Percentiles rank a stretch among this genome's conserved stretches.
These are phyloP conservation scores for Globomyces pollinis-pini DNA, from an alignment of 192 early-diverging fungal species.

Conservation along the genomic window DNA sequence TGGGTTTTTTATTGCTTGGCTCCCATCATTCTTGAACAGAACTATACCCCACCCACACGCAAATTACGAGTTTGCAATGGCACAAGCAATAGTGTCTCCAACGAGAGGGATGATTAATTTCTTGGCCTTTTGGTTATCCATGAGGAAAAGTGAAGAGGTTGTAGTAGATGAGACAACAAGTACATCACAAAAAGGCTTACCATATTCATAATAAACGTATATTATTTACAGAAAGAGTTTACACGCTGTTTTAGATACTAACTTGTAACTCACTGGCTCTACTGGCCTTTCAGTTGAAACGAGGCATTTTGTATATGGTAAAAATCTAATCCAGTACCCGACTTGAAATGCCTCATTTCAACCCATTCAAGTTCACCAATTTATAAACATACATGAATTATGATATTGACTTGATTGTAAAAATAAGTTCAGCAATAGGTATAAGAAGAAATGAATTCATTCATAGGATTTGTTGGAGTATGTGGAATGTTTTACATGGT, in stretches of 20 bases:
- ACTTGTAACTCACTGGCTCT: too few species aligned
- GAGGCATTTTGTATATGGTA: too few species aligned
- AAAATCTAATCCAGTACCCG: too few species aligned
- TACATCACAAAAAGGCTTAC: too few species aligned
- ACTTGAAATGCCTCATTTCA: background rate
- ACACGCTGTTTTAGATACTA: too few species aligned
- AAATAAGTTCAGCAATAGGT: background rate
- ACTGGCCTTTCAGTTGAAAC: too few species aligned
- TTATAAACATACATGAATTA: too few species aligned
- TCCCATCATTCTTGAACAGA: conserved; percentile 15
- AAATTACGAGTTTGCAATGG: background rate
- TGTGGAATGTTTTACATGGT: background rate
- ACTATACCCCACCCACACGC: background rate
- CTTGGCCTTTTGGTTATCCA: conserved; percentile 13
- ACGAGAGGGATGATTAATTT: conserved; percentile 13
- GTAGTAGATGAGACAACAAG: too few species aligned
- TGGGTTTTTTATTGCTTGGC: conserved; percentile 15
- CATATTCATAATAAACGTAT: too few species aligned
- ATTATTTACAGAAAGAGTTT: too few species aligned
- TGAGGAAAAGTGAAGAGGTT: too few species aligned
- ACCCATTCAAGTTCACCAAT: background rate
- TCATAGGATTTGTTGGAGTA: background rate
- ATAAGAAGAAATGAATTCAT: background rate
- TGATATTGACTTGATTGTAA: background rate
- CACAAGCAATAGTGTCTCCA: conserved; percentile 17